These are phyloP conservation scores for Violaceomyces palustris DNA, from an alignment of 1,284 basidiomycete genomes.

Conservation along the genomic window DNA sequence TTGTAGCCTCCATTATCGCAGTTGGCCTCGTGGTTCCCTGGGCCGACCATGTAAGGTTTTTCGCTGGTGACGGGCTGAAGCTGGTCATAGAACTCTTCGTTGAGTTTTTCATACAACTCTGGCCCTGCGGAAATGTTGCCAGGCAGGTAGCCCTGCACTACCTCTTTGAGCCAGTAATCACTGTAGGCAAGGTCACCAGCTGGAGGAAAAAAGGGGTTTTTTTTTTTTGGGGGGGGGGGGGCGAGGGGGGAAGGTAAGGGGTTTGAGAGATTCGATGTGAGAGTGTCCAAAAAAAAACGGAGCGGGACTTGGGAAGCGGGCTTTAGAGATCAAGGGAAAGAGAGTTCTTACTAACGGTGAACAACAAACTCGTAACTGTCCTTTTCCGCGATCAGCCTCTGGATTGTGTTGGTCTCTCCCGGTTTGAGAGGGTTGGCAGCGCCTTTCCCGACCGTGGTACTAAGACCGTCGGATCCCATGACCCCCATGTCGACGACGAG, in stretches of 20 bases:
- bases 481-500: slow-evolving; percentile 53
- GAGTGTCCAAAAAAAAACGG: no score
- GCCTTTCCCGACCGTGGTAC: slow-evolving; percentile 30
- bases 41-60: slow-evolving; percentile 34
- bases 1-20: slow-evolving; percentile 17
- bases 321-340: no score
- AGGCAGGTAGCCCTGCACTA: slow-evolving; percentile 23
- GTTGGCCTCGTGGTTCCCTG: slow-evolving; percentile 38
- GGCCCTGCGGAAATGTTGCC: slow-evolving; percentile 32
- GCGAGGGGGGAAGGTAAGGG: no score
- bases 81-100: slow-evolving; percentile 53
- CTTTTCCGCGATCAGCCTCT: slow-evolving; percentile 9
- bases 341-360: no score
- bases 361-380: slow-evolving; percentile 25
- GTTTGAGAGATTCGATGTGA: no score
- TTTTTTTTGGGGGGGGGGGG: no score
- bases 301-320: no score
- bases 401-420: slow-evolving; percentile 20
- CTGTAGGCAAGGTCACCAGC: slow-evolving; percentile 54
- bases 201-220: no score
- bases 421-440: slow-evolving; percentile 37
- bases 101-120: slow-evolving; percentile 45
- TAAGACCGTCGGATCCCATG: slow-evolving; percentile 50
- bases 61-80: slow-evolving; percentile 42
- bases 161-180: slow-evolving; percentile 47